A percentile compares a stretch with the other conserved stretches of the same genome.
phyloP scores from a whole-genome alignment of 306 rosid species.

The Pyrus betulifolia region DNA sequence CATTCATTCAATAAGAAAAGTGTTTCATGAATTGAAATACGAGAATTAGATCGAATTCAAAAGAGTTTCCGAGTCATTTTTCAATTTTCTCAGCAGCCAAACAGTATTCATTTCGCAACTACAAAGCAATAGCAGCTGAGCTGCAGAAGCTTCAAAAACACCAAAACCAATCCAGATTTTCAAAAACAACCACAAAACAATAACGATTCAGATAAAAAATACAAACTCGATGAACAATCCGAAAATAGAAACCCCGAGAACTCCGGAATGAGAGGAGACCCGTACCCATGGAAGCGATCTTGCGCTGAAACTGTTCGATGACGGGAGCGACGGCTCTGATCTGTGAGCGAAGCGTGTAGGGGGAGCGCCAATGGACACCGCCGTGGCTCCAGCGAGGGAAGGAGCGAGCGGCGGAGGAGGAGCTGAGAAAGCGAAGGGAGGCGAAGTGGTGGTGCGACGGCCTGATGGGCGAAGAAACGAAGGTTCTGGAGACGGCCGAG shows the following conservation, averaged over 20 bases:
- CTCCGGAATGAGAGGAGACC: constrained; percentile 4
- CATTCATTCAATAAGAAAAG: not conserved
- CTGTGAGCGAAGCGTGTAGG: constrained; percentile 63
- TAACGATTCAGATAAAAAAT: not conserved
- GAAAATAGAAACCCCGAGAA: constrained; percentile 14
- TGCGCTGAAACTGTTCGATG: constrained; percentile 65
- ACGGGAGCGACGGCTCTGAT: constrained; percentile 75
- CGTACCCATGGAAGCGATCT: constrained; percentile 69
- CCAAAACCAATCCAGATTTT: not conserved
- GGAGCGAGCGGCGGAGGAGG: constrained; percentile 33
- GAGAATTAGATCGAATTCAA: not conserved
- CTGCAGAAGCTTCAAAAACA: not conserved
- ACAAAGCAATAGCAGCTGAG: not conserved
- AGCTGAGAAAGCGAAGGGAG: constrained; percentile 29
- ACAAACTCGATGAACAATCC: not conserved
- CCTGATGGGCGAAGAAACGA: constrained; percentile 14
- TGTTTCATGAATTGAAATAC: not conserved
- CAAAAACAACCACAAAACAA: not conserved
- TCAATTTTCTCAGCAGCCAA: not conserved
- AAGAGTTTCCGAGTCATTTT: not conserved
- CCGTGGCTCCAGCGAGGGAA: constrained; percentile 68
- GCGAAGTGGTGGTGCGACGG: constrained; percentile 6
- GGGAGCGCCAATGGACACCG: constrained; percentile 60
- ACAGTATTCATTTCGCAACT: not conserved
- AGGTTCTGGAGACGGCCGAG: constrained; percentile 34